Evolutionary conservation across 2,329 filamentous ascomycete species (phyloP), one percentile per base, ranked within the genome.

Genomic region (Volutella citrinella): DNA sequence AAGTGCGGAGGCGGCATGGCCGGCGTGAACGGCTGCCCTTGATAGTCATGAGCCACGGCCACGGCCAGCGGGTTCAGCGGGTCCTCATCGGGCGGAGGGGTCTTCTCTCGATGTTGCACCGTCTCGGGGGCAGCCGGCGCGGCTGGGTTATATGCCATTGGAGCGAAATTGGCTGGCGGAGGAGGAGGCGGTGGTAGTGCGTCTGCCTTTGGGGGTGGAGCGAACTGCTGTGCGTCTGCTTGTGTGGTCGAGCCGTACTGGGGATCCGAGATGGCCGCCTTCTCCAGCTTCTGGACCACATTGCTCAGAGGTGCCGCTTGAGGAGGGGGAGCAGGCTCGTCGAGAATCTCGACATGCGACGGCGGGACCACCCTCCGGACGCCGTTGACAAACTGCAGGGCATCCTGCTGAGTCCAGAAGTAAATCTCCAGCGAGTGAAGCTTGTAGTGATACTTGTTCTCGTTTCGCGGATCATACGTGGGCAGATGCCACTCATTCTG

Each of bases 361-460:
- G 69, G 56, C 5, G 84, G 80, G 17, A 87, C 59, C 5, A 87
- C 74, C 34, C 78, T 72, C 31, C 81, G 70, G 34, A 87, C 66
- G 11, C 78, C 80, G 49, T 82, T 82, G 41, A 89, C 64, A 45
- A 90, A 86, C 36, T 79, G 73, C 18, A 79, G 65, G 2, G 84
- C 84, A 60, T 90, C 85, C 36, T 79, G 70, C 40, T 79, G 76
- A 1, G 80, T 87, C 83, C 84, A 89, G 54, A 90, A 84, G 64
- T 91, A 91, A 11, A 90, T 66, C 53, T 90, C 85, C 37, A 90
- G 57, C 0, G 81, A 82, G 55, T 87, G 80, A 7, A 91, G 72
- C 55, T 79, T 80, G 64, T 88, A 88, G 68, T 88, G 78, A 58
- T 88, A 89, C 58, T 84, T 87, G 55, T 76, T 80, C 59, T 89